These are phyloP conservation scores for Penicillium sp. DNA, from an alignment of 2,329 filamentous ascomycete species.

Conservation along the genomic window DNA sequence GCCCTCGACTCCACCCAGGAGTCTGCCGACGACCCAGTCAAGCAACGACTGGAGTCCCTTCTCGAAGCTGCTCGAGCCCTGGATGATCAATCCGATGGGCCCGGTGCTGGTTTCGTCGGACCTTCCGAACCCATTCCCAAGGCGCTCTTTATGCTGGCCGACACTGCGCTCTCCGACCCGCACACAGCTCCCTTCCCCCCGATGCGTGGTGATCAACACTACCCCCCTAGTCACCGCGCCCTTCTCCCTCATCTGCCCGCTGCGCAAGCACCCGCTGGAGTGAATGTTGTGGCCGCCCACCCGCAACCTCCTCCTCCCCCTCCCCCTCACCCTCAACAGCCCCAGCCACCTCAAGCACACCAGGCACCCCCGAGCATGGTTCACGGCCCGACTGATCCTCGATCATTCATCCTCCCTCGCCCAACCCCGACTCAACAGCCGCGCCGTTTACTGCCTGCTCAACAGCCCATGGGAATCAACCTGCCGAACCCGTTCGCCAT, in stretches of 20 bases:
- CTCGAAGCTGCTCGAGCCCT: slow-evolving; percentile 26
- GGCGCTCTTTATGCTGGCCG: slow-evolving; percentile 33
- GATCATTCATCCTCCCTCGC: slow-evolving; percentile 22
- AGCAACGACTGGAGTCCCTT: slow-evolving; percentile 21
- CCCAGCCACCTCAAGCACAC: slow-evolving; percentile 6
- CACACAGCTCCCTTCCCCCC: slow-evolving; percentile 37
- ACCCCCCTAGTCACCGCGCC: slow-evolving; percentile 34
- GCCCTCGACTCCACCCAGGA: slow-evolving; percentile 27
- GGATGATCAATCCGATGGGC: slow-evolving; percentile 7
- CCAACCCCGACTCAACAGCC: slow-evolving; percentile 27
- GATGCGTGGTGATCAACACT: slow-evolving; percentile 38
- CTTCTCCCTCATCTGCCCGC: slow-evolving; percentile 23
- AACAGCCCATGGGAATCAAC: slow-evolving; percentile 29
- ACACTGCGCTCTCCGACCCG: slow-evolving; percentile 21
- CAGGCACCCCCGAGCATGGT: slow-evolving; percentile 15
- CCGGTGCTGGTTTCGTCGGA: slow-evolving; percentile 4
- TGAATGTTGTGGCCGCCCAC: too few relatives aligned
- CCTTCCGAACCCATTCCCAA: slow-evolving; percentile 13
- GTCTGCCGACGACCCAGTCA: slow-evolving; percentile 19
- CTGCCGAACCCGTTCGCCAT: slow-evolving; percentile 36
- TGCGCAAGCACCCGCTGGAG: too few relatives aligned
- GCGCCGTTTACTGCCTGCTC: slow-evolving; percentile 34
- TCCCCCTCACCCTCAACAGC: slow-evolving; percentile 1
- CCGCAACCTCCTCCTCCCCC: slow-evolving; percentile 5
- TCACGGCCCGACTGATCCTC: slow-evolving; percentile 28